Evolutionary conservation across 2,329 filamentous ascomycete genomes (phyloP).

Genomic region (Periconia digitata): DNA sequence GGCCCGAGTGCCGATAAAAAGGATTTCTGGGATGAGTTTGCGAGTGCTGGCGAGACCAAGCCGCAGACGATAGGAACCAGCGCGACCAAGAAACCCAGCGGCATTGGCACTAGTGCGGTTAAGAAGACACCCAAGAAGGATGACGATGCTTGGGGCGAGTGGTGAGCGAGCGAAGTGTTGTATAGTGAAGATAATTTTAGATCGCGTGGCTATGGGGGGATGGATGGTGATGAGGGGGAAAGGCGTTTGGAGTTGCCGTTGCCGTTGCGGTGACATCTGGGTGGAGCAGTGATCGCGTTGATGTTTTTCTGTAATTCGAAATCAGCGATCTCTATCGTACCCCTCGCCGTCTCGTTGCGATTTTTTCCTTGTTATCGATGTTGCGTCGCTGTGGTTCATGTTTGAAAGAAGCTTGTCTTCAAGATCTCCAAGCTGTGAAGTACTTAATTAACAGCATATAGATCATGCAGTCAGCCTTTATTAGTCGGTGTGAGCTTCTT

Average conservation of each 20-base stretch:
- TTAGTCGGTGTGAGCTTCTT: too few species aligned
- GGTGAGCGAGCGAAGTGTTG: constrained; percentile 41
- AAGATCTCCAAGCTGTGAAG: too few species aligned
- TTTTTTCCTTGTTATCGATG: too few species aligned
- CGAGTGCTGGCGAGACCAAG: constrained; percentile 36
- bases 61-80: constrained; percentile 34
- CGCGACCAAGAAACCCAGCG: constrained; percentile 45
- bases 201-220: constrained; percentile 4
- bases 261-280: not conserved
- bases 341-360: too few species aligned
- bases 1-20: constrained; percentile 53
- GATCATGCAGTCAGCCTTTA: too few species aligned
- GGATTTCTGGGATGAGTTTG: constrained; percentile 63
- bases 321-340: too few species aligned
- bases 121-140: constrained; percentile 56
- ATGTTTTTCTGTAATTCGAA: too few species aligned
- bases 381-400: too few species aligned
- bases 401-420: too few species aligned
- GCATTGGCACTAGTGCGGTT: constrained; percentile 66
- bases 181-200: constrained; percentile 10
- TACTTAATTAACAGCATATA: too few species aligned
- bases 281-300: too few species aligned
- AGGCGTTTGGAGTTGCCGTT: not conserved
- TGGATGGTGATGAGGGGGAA: constrained; percentile 1
- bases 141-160: constrained; percentile 61